Conservation (phyloP, 2,329 filamentous ascomycete species). For the Fusarium azukiicola region DNA sequence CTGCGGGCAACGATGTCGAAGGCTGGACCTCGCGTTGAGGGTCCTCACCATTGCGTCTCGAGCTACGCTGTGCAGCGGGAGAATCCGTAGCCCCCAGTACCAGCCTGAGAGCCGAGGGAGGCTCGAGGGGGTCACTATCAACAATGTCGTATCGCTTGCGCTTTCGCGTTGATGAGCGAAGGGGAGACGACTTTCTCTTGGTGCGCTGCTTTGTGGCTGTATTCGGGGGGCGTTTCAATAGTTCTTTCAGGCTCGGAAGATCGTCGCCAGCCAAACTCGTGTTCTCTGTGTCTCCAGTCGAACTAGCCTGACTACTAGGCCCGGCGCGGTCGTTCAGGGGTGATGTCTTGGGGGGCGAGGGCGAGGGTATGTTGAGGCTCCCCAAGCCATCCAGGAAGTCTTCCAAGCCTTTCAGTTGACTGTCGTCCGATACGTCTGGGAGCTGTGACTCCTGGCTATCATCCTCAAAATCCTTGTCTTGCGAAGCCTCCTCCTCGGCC, state of each 20-base stretch:
- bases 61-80: constrained; percentile 49
- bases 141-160: constrained; percentile 56
- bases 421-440: constrained; percentile 60
- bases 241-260: constrained; percentile 62
- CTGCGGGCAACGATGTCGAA: constrained; percentile 6
- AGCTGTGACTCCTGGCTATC: constrained; percentile 69
- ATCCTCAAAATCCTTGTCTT: constrained; percentile 75
- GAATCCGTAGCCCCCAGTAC: constrained; percentile 37
- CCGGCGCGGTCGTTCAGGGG: constrained; percentile 49
- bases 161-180: constrained; percentile 56
- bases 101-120: constrained; percentile 48
- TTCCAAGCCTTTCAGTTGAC: constrained; percentile 53
- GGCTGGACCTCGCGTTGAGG: neutral
- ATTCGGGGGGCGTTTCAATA: constrained; percentile 51
- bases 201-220: constrained; percentile 32
- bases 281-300: constrained; percentile 60
- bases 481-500: constrained; percentile 69
- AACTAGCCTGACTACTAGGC: constrained; percentile 61
- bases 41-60: constrained; percentile 42
- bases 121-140: constrained; percentile 58
- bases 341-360: constrained; percentile 57
- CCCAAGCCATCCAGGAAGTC: constrained; percentile 45
- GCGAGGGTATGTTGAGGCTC: constrained; percentile 51
- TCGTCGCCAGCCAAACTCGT: constrained; percentile 64
- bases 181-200: constrained; percentile 52